Evolutionary conservation across 2,329 filamentous ascomycete genomes (phyloP), one percentile per base, ranked within the genome.

Genomic region (Trichoderma atroviride): DNA sequence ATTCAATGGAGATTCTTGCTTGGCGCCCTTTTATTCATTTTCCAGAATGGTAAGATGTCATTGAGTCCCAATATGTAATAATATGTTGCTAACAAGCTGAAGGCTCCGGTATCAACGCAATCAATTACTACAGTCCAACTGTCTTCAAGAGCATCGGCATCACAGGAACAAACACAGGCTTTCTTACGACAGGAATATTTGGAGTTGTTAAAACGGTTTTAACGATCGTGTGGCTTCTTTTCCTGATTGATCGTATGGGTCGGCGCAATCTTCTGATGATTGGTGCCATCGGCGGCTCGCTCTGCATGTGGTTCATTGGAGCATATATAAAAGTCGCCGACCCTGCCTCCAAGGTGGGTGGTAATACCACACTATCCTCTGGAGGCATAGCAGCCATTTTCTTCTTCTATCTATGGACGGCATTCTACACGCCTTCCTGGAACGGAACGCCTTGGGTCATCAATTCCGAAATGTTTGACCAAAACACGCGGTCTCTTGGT

Each of bases 391-490:
- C 64, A 4, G 64, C 64, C 55, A 52, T 67, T 22, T 67, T 67
- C 55, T 67, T 67, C 64, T 67, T 67, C 40, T 67, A 67, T 22
- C 55, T 67, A 1, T 67, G 64, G 64, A 67, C 64, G 3, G 64
- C 64, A 19, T 67, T 67, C 22, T 67, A 67, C 55, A 67, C 64
- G 22, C 64, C 64, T 1, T 67, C 64, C 4, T 67, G 64, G 64
- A 67, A 67, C 13, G 64, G 64, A 50, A 67, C 64, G 29, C 64
- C 64, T 1, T 67, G 64, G 64, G 64, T 67, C 10, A 67, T 67
- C 55, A 67, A 67, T 7, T 67, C 64, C 4, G 64, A 67, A 52
- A 67, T 67, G 64, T 67, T 67, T 67, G 64, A 67, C 31, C 64
- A 67, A 27, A 67, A 67, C 5, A 67, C 64, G 11, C 55, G 64